Evolutionary conservation across 441 rosid species (phyloP), one percentile per base, ranked within the genome.

Genomic region (Populus trichocarpa): DNA sequence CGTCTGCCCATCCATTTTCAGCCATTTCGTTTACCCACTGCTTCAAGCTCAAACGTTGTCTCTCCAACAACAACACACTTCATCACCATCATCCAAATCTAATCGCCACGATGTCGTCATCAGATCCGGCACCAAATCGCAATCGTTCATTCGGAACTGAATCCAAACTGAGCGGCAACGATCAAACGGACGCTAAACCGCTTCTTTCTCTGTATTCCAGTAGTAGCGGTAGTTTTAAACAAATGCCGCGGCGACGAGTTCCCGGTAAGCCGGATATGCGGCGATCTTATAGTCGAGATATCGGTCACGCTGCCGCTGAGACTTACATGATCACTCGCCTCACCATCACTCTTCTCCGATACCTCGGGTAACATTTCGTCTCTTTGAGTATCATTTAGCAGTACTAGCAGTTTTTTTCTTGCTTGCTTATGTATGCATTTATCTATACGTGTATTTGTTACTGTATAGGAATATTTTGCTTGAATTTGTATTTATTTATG

Each of bases 271-370:
- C 80, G 28, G 22, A 72, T 74, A 85, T 93, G 77, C 90, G 88
- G 88, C 86, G 72, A 75, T 89, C 99, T 1, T 82, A 92, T 0
- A 71, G 91, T 73, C 83, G 76, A 25, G 99, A 93, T 8, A 85
- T 95, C 6, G 96, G 93, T 1, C 99, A 90, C 76, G 98, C 97
- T 1, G 99, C 98, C 5, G 90, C 92, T 0, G 99, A 96, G 80
- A 92, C 98, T 74, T 96, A 89, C 82, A 70, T 96, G 81, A 8
- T 96, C 23, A 93, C 99, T 70, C 83, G 90, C 26, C 96, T 93
- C 74, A 83, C 82, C 83, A 84, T 93, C 86, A 88, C 80, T 72
- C 98, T 96, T 66, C 94, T 93, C 67, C 86, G 90, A 69, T 93
- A 83, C 81, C 97, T 93, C 81, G 98, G 98, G 98, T 95, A 93